Evolutionary conservation across 345 rosid species (phyloP).

Genomic region (Diplotaxis tenuifolia): DNA sequence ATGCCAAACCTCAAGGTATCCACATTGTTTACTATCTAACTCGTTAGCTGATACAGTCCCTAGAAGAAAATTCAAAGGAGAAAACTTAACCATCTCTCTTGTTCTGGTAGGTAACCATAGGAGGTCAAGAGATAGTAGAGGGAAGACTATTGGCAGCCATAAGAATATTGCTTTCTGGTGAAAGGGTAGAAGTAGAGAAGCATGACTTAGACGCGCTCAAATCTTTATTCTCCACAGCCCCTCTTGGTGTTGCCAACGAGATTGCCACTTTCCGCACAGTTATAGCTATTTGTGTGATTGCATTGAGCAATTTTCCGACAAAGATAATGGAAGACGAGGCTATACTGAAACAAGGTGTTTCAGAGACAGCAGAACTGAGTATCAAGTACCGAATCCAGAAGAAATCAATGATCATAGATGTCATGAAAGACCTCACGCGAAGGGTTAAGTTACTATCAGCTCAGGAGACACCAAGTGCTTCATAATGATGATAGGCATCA

Average conservation of each 20-base stretch:
- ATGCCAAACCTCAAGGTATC: too few species aligned
- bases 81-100: too few species aligned
- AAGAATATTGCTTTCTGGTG: constrained; percentile 55
- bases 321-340: constrained; percentile 78
- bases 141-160: constrained; percentile 78
- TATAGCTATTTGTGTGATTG: constrained; percentile 71
- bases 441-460: constrained; percentile 52
- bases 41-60: too few species aligned
- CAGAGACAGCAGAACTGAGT: constrained; percentile 54
- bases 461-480: constrained; percentile 39
- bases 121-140: constrained; percentile 66
- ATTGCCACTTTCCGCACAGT: constrained; percentile 55
- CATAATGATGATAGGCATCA: constrained; percentile 18
- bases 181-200: constrained; percentile 49
- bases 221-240: constrained; percentile 61
- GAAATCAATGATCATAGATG: constrained; percentile 66
- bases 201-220: constrained; percentile 54
- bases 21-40: too few species aligned
- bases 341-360: constrained; percentile 51
- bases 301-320: too few species aligned
- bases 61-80: too few species aligned
- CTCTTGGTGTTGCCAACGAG: constrained; percentile 69
- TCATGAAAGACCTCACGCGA: constrained; percentile 62
- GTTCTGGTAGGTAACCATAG: constrained; percentile 58
- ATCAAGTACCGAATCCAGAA: constrained; percentile 73